A percentile compares a stretch with the other conserved stretches of the same genome.
These are phyloP conservation scores for Pythium rhizo-oryzae DNA, from an alignment of 352 stramenopile species.

Conservation along the genomic window DNA sequence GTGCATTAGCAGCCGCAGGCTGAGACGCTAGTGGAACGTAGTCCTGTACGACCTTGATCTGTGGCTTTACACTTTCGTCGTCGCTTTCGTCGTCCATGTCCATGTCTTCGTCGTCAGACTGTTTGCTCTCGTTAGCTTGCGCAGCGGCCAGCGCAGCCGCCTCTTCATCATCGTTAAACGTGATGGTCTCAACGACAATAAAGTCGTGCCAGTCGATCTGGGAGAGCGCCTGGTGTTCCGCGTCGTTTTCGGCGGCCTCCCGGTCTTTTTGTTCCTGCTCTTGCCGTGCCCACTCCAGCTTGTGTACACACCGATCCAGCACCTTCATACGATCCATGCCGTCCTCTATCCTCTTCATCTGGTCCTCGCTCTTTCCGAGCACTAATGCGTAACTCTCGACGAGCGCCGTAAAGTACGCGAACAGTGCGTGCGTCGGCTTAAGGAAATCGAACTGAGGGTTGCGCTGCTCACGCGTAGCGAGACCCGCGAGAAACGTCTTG, in stretches of 20 bases:
- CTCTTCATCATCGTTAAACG: conserved; percentile 93
- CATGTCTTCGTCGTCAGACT: conserved; percentile 86
- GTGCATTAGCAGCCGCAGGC: conserved; percentile 26
- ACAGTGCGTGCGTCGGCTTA: conserved; percentile 96
- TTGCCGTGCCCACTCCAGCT: conserved; percentile 77
- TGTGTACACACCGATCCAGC: conserved; percentile 85
- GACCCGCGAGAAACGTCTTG: conserved; percentile 93
- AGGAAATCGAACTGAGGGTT: conserved; percentile 99
- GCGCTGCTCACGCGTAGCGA: conserved; percentile 95
- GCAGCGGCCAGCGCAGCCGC: conserved; percentile 35
- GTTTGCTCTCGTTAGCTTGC: conserved; percentile 37
- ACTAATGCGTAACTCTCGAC: conserved; percentile 97
- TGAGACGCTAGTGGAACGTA: conserved; percentile 77
- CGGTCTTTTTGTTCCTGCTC: conserved; percentile 75
- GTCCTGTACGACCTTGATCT: conserved; percentile 85
- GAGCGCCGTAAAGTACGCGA: conserved; percentile 98
- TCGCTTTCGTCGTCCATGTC: conserved; percentile 87
- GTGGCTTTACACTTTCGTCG: conserved; percentile 44
- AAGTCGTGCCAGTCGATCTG: conserved; percentile 99
- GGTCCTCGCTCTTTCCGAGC: conserved; percentile 66
- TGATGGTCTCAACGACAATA: conserved; percentile 98
- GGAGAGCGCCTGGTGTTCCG: conserved; percentile 66
- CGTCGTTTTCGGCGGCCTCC: conserved; percentile 75
- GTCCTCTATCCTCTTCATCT: conserved; percentile 66
- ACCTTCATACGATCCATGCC: conserved; percentile 86